Evolutionary conservation across 2,329 filamentous ascomycete genomes (phyloP), one percentile per base, ranked within the genome.

Genomic region (Calonectria henricotiae): DNA sequence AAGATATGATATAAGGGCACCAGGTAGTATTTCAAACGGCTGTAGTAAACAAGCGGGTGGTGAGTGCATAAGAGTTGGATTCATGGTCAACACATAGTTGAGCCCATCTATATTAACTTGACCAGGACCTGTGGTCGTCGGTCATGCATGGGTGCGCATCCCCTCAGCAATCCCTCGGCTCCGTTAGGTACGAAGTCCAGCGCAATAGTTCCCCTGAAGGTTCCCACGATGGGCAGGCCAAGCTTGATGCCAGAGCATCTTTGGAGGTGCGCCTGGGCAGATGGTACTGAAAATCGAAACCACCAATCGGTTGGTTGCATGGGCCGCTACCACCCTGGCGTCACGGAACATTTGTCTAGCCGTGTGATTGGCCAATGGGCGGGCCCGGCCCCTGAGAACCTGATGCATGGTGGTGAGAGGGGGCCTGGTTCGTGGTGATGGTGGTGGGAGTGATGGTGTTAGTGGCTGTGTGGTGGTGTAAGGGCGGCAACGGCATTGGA

Each of bases 251-350:
- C 25, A 51, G 25, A 51, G 47, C 47, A 27, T 51, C 27, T 51
- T 51, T 51, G 27, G 30, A 32, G 9, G 51, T n/a, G 51, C 35
- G 12, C 51, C 51, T 39, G 32, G 32, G 51, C 32, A 55, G 11
- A 55, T 55, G 51, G 51, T 30, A 23, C 51, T 55, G 51, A 32
- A 37, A 37, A 58, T 32, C 23, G 55, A 71, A 74, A 70, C 75
- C 75, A 77, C 75, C 75, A 77, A 77, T 77, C 69, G 70, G 68
- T 58, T 65, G 64, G 65, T 68, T 63, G 66, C 58, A 71, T 71
- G 67, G 64, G 61, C 46, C 44, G 41, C 60, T 47, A 46, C 63
- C 60, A 58, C 63, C 75, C 75, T 62, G 71, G 74, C 70, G 75
- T 68, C 71, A 77, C 61, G 67, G 69, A 76, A 73, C 66, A 74